These are phyloP conservation scores for Scenedesmus sp. DNA, from an alignment of 163 green algal species.

Conservation along the genomic window DNA sequence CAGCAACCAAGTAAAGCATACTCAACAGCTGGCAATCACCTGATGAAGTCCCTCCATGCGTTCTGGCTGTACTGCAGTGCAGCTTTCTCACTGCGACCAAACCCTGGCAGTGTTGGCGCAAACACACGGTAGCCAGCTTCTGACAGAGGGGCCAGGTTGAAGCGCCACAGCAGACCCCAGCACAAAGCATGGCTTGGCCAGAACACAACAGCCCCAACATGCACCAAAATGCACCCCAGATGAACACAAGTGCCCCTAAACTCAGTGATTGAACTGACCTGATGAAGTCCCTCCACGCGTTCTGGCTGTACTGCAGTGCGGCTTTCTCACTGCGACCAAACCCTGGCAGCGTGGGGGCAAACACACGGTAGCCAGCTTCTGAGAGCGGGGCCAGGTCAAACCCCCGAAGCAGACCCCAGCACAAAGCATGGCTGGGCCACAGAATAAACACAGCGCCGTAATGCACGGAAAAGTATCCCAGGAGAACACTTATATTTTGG, in stretches of 20 bases:
- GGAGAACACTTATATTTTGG: too few relatives aligned
- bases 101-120: conserved; percentile 88
- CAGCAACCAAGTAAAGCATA: too few relatives aligned
- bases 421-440: too few relatives aligned
- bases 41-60: conserved; percentile 83
- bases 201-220: neutral
- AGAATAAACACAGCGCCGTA: too few relatives aligned
- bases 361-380: conserved; percentile 80
- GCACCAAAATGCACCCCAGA: neutral
- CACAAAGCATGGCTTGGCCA: too few relatives aligned
- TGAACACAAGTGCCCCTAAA: neutral
- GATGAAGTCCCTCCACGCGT: conserved; percentile 85
- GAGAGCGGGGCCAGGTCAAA: conserved; percentile 81
- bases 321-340: conserved; percentile 85
- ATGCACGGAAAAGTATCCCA: too few relatives aligned
- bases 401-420: conserved; percentile 50
- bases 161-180: too few relatives aligned
- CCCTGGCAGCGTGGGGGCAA: conserved; percentile 87
- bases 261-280: conserved; percentile 30
- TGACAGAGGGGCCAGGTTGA: too few relatives aligned
- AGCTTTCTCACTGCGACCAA: conserved; percentile 80
- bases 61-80: conserved; percentile 84
- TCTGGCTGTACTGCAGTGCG: conserved; percentile 82
- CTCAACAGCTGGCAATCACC: conserved; percentile 12
- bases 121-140: conserved; percentile 61